A percentile compares a stretch with the other conserved stretches of the same genome.
These are phyloP conservation scores for Trichosanthes cucumerina DNA, from an alignment of 306 rosid species.

Conservation along the genomic window DNA sequence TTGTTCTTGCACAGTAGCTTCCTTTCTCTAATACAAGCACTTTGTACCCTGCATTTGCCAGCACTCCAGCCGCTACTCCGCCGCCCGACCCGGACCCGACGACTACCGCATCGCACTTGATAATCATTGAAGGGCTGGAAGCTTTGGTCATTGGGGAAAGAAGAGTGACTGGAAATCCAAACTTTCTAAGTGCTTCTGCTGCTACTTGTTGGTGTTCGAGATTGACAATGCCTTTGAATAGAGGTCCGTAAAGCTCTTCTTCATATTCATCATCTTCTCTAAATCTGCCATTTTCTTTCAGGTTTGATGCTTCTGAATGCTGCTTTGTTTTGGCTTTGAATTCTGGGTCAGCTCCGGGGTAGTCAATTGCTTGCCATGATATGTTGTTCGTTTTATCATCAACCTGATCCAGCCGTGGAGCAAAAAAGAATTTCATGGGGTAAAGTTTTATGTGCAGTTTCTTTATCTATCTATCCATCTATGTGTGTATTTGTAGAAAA, in stretches of 20 bases:
- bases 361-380: constrained; percentile 75
- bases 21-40: constrained; percentile 75
- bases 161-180: constrained; percentile 37
- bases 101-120: constrained; percentile 62
- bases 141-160: constrained; percentile 12
- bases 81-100: constrained; percentile 89
- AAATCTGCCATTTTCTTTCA: constrained; percentile 18
- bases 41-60: constrained; percentile 65
- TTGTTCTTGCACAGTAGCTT: constrained; percentile 52
- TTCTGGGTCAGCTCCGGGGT: constrained; percentile 56
- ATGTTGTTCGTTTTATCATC: constrained; percentile 45
- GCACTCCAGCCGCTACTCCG: constrained; percentile 58
- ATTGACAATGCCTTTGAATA: constrained; percentile 45
- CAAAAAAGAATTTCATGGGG: neutral
- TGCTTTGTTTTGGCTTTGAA: constrained; percentile 34
- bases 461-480: no score
- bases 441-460: neutral
- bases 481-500: no score
- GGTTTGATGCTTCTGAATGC: constrained; percentile 17
- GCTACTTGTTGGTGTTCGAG: constrained; percentile 28
- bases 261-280: constrained; percentile 8
- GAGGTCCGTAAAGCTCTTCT: constrained; percentile 49
- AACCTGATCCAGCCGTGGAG: constrained; percentile 22
- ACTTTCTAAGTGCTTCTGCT: constrained; percentile 22
- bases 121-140: constrained; percentile 37